Conservation (phyloP, 768 basidiomycete genomes). For the Auriscalpium orientale region DNA sequence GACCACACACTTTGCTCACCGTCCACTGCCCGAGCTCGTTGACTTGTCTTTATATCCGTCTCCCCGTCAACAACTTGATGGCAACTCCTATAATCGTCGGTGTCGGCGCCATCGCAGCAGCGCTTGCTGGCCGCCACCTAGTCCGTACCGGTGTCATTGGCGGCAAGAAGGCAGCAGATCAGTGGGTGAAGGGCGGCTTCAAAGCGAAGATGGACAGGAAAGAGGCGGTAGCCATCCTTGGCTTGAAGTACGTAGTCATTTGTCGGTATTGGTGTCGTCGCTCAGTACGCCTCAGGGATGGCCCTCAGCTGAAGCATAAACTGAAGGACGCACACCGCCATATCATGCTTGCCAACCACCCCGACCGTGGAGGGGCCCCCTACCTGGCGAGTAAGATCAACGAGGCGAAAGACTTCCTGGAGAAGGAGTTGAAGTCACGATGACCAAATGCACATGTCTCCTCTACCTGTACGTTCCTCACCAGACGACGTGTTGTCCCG, state of each 20-base stretch:
- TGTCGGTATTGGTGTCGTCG: neutral
- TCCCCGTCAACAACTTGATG: slow-evolving; percentile 34
- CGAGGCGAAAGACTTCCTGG: slow-evolving; percentile 90
- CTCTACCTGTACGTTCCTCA: no score
- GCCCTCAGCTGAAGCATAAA: slow-evolving; percentile 60
- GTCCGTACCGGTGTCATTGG: slow-evolving; percentile 54
- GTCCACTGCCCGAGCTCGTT: no score
- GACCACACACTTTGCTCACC: no score
- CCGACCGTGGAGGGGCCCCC: slow-evolving; percentile 96
- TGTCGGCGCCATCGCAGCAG: slow-evolving; percentile 70
- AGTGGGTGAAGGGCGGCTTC: slow-evolving; percentile 94
- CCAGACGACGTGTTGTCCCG: no score
- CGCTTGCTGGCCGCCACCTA: slow-evolving; percentile 64
- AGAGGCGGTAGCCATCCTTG: slow-evolving; percentile 87
- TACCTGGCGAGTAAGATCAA: slow-evolving; percentile 98
- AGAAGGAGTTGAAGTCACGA: slow-evolving; percentile 60
- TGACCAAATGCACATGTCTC: slow-evolving; percentile 8
- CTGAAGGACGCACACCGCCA: slow-evolving; percentile 94
- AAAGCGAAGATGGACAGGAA: slow-evolving; percentile 92
- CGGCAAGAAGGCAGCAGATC: slow-evolving; percentile 58
- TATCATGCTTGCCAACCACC: slow-evolving; percentile 98
- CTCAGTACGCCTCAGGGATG: slow-evolving; percentile 51
- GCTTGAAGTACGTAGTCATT: slow-evolving; percentile 66
- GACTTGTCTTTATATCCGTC: no score
- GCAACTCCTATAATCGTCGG: slow-evolving; percentile 74